Evolutionary conservation across 192 early-diverging fungal genomes (phyloP), one percentile per base, ranked within the genome.

Genomic region (Kickxella alabastrina): DNA sequence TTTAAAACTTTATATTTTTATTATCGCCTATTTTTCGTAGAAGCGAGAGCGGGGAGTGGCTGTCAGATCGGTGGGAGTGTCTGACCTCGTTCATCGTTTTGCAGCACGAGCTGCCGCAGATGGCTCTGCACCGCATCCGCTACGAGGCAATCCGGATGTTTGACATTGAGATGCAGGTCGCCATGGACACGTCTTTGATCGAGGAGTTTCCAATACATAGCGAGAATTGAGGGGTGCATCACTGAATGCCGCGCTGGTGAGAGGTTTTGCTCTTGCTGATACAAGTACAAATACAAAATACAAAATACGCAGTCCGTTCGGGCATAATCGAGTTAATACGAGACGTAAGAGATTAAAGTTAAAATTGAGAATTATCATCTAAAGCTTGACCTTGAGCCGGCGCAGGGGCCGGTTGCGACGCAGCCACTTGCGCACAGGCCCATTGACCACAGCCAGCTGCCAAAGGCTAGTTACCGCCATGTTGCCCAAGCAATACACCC

Each of bases 401-500:
- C 46, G 48, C 7, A 68, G 45, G 13, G 75, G 67, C 29, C 47
- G 52, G 36, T 42, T 63, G 43, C 39, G 28, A 9, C 64, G 51
- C 23, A 69, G 28, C 35, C 34, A 62, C 7, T 35, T 52, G 26
- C 77, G 60, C n/a, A 80, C 54, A 0, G 81, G 79, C 0, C 79
- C 78, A 24, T 80, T 57, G 36, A 83, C 49, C 10, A 80, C 57
- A 18, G 76, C 21, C 8, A 65, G 40, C 52, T 83, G 79, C 62
- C 72, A 80, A 24, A 65, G n/a, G 23, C 71, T 62, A 1, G 48
- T 40, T 0, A 52, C 57, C 6, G 52, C 28, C 38, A 77, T 62
- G 49, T 82, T 82, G 43, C 48, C 65, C 17, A 80, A 29, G 17
- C 75, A 78, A 43, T 67, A 67, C 4, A 43, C 72, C 76, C 75